These are phyloP conservation scores for Solanum raphanifolium DNA, from an alignment of 257 asterid species.

Conservation along the genomic window DNA sequence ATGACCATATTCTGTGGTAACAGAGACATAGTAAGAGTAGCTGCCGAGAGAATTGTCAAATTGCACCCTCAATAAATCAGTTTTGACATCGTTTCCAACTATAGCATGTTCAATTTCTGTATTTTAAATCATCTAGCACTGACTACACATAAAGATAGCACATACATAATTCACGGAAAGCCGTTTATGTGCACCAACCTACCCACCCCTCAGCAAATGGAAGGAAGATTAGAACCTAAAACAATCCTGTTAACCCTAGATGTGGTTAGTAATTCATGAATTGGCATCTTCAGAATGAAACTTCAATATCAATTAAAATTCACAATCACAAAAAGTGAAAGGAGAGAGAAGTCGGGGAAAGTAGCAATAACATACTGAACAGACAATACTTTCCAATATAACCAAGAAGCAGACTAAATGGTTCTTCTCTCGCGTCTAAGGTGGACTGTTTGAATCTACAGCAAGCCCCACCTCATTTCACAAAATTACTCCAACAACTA, in stretches of 20 bases:
- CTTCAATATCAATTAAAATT: not conserved
- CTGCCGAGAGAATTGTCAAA: not conserved
- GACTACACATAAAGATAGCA: not conserved
- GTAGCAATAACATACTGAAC: not conserved
- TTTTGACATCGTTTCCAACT: not conserved
- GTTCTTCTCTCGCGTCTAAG: not conserved
- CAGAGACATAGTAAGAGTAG: not conserved
- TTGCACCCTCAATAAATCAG: not conserved
- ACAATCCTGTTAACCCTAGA: too few relatives aligned
- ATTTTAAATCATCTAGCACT: not conserved
- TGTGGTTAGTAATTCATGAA: not conserved
- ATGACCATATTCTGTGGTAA: not conserved
- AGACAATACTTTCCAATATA: not conserved
- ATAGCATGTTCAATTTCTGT: not conserved
- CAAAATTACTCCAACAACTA: not conserved
- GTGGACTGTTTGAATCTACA: not conserved
- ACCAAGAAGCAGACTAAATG: not conserved
- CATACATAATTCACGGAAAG: not conserved
- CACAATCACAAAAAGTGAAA: not conserved
- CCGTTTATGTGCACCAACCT: not conserved
- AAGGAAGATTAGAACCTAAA: not conserved
- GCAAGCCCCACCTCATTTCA: not conserved
- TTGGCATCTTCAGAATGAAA: not conserved
- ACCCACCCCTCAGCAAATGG: not conserved
- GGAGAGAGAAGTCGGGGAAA: not conserved